Evolutionary conservation across 768 basidiomycete species (phyloP), one percentile per base, ranked within the genome.

Genomic region (Stropharia rugosoannulata): DNA sequence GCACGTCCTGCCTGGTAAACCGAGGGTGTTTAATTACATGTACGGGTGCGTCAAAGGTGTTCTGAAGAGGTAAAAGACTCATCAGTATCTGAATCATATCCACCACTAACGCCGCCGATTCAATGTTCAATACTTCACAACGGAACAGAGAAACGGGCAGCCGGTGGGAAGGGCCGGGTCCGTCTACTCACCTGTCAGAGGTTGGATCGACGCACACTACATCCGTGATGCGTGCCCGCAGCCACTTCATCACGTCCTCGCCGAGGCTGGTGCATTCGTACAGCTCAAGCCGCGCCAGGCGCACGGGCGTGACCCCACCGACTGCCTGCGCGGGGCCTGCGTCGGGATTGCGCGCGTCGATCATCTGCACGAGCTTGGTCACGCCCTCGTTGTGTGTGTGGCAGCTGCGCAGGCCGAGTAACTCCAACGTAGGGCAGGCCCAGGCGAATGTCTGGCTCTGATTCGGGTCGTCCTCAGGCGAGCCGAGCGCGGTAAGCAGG

Each of bases 321-420:
- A 75, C 75, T 13, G 55, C 48, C 45, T 60, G 59, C 36, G 73
- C 69, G 11, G 63, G 66, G 22, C 65, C 70, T 43, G 69, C 65
- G 48, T 75, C 77, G 0, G 90, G 89, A 64, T 91, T 91, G 49
- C 89, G 75, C 54, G 80, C 80, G 45, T 90, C 87, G 18, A 92
- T 78, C 71, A 90, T 78, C 65, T 82, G 81, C 22, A 92, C 86
- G 16, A 91, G 77, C 69, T 85, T 86, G 49, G 76, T 75, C 22
- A 88, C 80, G 25, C 82, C 84, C 49, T 89, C 87, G 32, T 76
- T 77, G 62, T 86, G 85, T 19, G 81, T 75, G 63, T 85, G 82
- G 63, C 88, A 90, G 37, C 75, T 79, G 60, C 82, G 80, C 77
- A 91, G 73, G 25, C 80, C 79, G 42, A 93, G 74, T 11, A 75